A percentile compares a stretch with the other conserved stretches of the same genome.
Conservation (phyloP, 306 rosid species). For the Prunus mira region DNA sequence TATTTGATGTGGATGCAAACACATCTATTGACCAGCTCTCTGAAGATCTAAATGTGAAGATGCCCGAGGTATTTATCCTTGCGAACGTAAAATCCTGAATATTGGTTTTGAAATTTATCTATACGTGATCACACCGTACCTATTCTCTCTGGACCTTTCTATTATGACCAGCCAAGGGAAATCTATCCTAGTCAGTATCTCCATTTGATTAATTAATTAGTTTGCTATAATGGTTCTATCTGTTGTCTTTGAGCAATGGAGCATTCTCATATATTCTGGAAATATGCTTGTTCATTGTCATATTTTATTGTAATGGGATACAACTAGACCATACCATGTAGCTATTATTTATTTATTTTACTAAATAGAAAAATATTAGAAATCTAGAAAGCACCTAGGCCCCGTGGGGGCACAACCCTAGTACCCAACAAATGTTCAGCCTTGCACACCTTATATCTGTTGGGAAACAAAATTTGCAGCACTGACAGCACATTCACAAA, state of each 20-base stretch:
- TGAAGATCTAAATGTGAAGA: conserved; percentile 85
- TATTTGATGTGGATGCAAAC: conserved; percentile 96
- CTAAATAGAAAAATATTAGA: not conserved
- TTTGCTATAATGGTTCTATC: too few relatives aligned
- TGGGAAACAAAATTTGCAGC: not conserved
- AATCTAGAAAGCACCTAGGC: conserved; percentile 9
- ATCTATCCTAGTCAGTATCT: not conserved
- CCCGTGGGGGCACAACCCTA: not conserved
- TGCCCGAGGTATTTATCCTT: conserved; percentile 77
- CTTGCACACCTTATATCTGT: not conserved
- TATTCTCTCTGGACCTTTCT: not conserved
- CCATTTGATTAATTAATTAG: too few relatives aligned
- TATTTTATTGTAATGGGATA: not conserved
- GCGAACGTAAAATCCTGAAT: not conserved
- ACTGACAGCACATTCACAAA: not conserved
- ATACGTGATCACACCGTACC: not conserved
- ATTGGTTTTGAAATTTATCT: not conserved
- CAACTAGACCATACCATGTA: not conserved
- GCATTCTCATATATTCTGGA: not conserved
- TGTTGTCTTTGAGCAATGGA: too few relatives aligned
- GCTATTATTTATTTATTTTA: not conserved
- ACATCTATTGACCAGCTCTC: conserved; percentile 96
- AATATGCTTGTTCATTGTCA: not conserved
- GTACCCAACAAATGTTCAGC: not conserved
- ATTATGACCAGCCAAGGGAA: not conserved